Evolutionary conservation across 106 monocot genomes (phyloP).

Genomic region (Platanthera zijinensis): DNA sequence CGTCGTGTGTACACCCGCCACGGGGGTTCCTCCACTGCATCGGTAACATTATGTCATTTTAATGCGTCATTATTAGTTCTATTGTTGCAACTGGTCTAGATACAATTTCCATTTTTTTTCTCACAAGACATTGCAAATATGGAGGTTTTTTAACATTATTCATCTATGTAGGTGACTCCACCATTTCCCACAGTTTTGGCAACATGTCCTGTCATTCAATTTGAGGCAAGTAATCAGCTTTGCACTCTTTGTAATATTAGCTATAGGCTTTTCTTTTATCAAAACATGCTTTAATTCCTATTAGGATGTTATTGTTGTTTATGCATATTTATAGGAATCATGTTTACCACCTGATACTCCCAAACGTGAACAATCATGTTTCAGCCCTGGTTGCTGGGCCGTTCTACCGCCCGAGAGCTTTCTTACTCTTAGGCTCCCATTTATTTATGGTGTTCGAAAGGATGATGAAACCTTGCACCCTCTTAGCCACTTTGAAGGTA

Average conservation of each 20-base stretch:
- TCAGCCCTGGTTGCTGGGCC: conserved; percentile 59
- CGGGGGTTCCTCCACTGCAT: too few species aligned
- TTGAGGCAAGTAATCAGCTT: conserved; percentile 48
- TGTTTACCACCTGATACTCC: conserved; percentile 52
- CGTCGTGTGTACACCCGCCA: too few species aligned
- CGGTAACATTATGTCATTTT: too few species aligned
- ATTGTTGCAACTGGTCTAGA: too few species aligned
- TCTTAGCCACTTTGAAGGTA: conserved; percentile 42
- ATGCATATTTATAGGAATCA: conserved; percentile 38
- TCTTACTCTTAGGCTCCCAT: conserved; percentile 74
- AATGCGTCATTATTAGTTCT: too few species aligned
- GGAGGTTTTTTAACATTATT: background rate
- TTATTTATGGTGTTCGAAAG: conserved; percentile 71
- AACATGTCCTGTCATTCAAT: conserved; percentile 77
- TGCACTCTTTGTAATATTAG: background rate
- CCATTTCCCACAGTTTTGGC: conserved; percentile 76
- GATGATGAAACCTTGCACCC: conserved; percentile 59
- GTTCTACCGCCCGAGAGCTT: conserved; percentile 92
- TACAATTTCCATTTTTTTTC: background rate
- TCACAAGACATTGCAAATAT: background rate
- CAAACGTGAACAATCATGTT: conserved; percentile 40
- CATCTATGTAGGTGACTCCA: conserved; percentile 75
- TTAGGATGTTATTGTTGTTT: background rate
- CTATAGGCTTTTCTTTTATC: background rate
- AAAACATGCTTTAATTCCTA: background rate